Base-by-base conservation (phyloP, 75 land plant species). In the Isoetes taiwanensis region DNA sequence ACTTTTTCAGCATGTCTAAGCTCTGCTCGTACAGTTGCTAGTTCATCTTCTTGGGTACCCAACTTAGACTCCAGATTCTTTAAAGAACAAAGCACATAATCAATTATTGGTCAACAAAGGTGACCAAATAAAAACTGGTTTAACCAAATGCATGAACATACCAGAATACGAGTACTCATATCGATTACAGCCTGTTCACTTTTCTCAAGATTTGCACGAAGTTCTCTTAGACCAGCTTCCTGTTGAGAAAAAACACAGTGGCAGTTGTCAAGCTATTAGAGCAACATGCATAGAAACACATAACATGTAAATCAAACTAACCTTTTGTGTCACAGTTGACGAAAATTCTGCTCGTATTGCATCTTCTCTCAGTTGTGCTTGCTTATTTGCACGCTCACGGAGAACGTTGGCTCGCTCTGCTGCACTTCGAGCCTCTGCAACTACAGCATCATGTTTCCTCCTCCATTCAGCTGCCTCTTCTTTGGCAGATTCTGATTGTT, bases 401-500 rank as follows among this genome's bases (percentile, higher is more conserved):
- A 80, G 64, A 28, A 62, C 38, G 19, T 78, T 74, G 14, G 83
- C 82, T 43, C 72, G 83, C 52, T 82, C 80, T 2, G 77, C 67
- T 19, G 90, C 74, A 41, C 70, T 40, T 63, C 75, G 83, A 11
- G 83, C 60, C 54, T 88, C 90, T 54, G 61, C 64, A 33, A 76
- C 65, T 30, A 87, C 81, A 35, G 74, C 10, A 3, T 84, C 95
- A 65, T 71, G 78, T 30, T 82, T 93, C 31, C 90, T 59, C 59
- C 73, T 84, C 98, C 95, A 93, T 57, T 93, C 98, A 19, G 65
- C 69, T 32, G 89, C 98, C 67, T 93, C 98, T 21, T 79, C 95
- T 69, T 79, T 80, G 28, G 90, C 86, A 17, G 95, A 87, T 32
- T 71, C 60, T 23, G 81, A 63, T 54, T 93, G 89, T 61, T 93